Percentiles rank a stretch among this genome's conserved stretches.
Evolutionary conservation across 331 rosid genomes (phyloP).

Genomic region (Stylosanthes scabra): DNA sequence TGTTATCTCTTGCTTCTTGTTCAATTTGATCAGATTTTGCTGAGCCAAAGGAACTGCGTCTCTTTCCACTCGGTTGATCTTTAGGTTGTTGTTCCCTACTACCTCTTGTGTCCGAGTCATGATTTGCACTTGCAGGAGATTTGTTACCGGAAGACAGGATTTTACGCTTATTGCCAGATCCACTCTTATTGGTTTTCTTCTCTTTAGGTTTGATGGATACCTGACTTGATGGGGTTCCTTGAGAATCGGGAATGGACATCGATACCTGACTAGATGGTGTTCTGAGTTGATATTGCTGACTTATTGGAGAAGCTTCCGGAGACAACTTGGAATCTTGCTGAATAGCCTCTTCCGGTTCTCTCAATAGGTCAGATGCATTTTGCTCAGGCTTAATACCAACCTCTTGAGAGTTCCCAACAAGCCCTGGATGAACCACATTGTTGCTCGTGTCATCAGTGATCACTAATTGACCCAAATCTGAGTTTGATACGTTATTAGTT

Average conservation of each 20-base stretch:
- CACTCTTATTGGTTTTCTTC: slow-evolving; percentile 57
- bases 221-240: slow-evolving; percentile 96
- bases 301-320: slow-evolving; percentile 80
- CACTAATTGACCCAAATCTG: slow-evolving; percentile 51
- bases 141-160: slow-evolving; percentile 56
- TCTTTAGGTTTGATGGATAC: slow-evolving; percentile 63
- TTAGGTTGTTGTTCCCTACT: slow-evolving; percentile 62
- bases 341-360: slow-evolving; percentile 48
- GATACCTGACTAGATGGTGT: slow-evolving; percentile 9
- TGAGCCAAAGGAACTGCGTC: slow-evolving; percentile 80
- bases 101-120: slow-evolving; percentile 63
- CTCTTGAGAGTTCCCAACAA: slow-evolving; percentile 44
- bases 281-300: slow-evolving; percentile 43
- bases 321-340: slow-evolving; percentile 52
- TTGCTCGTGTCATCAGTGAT: slow-evolving; percentile 36
- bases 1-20: slow-evolving; percentile 75
- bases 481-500: slow-evolving; percentile 40
- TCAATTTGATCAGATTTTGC: slow-evolving; percentile 66
- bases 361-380: slow-evolving; percentile 43
- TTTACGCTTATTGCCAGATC: slow-evolving; percentile 59
- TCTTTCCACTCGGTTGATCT: slow-evolving; percentile 73
- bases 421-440: slow-evolving; percentile 44
- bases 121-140: slow-evolving; percentile 62
- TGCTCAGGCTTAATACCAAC: slow-evolving; percentile 47
- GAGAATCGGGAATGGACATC: slow-evolving; percentile 73